Percentiles rank a stretch among this genome's conserved stretches.
phyloP scores from a whole-genome alignment of 768 basidiomycete species.

The Suillus weaverae region DNA sequence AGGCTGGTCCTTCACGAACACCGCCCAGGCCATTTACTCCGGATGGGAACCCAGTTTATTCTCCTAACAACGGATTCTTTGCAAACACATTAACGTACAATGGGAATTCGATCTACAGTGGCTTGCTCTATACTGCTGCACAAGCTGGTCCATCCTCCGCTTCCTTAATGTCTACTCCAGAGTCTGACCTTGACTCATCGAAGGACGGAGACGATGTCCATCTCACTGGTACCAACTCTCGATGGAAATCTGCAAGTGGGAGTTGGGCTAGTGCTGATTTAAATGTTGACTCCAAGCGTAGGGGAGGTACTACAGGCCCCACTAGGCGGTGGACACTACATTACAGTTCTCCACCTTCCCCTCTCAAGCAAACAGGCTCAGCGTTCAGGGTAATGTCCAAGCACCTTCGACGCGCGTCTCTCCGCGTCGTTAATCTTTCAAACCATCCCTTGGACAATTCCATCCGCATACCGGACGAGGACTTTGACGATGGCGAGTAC shows the following conservation, averaged over 20 bases:
- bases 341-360: slow-evolving; percentile 56
- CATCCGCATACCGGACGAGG: slow-evolving; percentile 51
- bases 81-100: slow-evolving; percentile 15
- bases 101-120: background rate
- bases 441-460: slow-evolving; percentile 61
- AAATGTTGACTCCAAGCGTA: slow-evolving; percentile 49
- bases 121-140: slow-evolving; percentile 29
- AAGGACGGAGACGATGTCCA: slow-evolving; percentile 60
- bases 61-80: slow-evolving; percentile 41
- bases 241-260: slow-evolving; percentile 30
- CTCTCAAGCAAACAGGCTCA: slow-evolving; percentile 59
- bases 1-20: slow-evolving; percentile 24
- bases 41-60: slow-evolving; percentile 53
- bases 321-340: slow-evolving; percentile 42
- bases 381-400: slow-evolving; percentile 59
- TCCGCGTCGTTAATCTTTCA: slow-evolving; percentile 81
- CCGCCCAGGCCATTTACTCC: slow-evolving; percentile 19
- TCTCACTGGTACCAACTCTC: slow-evolving; percentile 55
- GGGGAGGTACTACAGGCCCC: slow-evolving; percentile 39
- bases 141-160: slow-evolving; percentile 52
- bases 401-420: slow-evolving; percentile 60
- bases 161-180: slow-evolving; percentile 42
- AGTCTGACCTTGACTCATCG: slow-evolving; percentile 39
- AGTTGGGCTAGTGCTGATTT: slow-evolving; percentile 27
- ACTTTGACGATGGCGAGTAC: slow-evolving; percentile 33